Evolutionary conservation across 1,139 yeast species (phyloP).

Genomic region (Sugiyamaella castrensis): DNA sequence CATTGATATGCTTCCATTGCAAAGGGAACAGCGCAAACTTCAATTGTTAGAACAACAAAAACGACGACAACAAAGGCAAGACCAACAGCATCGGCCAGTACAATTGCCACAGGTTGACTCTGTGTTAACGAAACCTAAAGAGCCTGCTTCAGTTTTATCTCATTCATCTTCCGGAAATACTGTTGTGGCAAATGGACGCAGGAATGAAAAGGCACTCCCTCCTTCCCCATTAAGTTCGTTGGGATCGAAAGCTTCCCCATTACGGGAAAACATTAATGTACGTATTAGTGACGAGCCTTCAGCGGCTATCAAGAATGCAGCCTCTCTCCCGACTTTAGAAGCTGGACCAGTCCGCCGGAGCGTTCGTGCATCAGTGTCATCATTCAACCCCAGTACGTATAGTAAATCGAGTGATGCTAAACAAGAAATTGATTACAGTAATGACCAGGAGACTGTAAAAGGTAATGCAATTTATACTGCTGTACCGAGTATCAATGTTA

Average conservation of each 20-base stretch:
- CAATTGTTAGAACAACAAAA: not conserved
- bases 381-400: constrained; percentile 8
- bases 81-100: not conserved
- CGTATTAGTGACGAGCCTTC: not conserved
- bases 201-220: not conserved
- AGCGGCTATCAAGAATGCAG: constrained; percentile 12
- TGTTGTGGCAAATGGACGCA: constrained; percentile 3
- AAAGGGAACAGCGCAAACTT: not conserved
- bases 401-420: not conserved
- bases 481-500: too few species aligned
- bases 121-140: not conserved
- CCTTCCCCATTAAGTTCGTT: constrained; percentile 7
- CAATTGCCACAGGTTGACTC: not conserved
- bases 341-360: constrained; percentile 13
- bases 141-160: constrained; percentile 7
- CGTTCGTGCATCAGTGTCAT: constrained; percentile 15
- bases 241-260: constrained; percentile 3
- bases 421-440: too few species aligned
- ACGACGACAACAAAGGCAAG: not conserved
- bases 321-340: constrained; percentile 11
- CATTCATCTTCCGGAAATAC: constrained; percentile 19
- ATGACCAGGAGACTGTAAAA: too few species aligned
- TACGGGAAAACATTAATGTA: constrained; percentile 4
- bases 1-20: constrained; percentile 5
- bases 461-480: too few species aligned